These are phyloP conservation scores for Penicillium capsulatum DNA, from an alignment of 2,329 filamentous ascomycete genomes.

Conservation along the genomic window DNA sequence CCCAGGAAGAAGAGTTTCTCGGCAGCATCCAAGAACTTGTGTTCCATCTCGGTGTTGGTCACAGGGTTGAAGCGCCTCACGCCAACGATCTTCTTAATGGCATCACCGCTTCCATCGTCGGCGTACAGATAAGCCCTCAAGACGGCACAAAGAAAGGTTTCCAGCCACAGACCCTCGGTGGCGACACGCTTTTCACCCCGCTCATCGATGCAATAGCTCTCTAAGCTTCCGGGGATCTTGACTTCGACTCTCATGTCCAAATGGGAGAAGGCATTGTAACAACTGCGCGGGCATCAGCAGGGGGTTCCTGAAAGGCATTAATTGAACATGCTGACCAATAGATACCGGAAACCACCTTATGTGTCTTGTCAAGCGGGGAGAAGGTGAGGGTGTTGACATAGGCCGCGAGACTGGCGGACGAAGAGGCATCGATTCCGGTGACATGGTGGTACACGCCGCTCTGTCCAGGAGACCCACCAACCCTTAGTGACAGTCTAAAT, in stretches of 20 bases:
- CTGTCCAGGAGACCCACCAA: constrained; percentile 46
- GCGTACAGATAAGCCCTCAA: constrained; percentile 93
- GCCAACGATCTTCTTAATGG: constrained; percentile 95
- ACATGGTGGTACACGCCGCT: constrained; percentile 96
- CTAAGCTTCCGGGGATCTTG: constrained; percentile 90
- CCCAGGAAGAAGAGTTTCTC: constrained; percentile 94
- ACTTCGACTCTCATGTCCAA: constrained; percentile 98
- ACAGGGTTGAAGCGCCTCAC: constrained; percentile 96
- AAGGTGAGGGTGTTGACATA: constrained; percentile 98
- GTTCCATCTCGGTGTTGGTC: constrained; percentile 96
- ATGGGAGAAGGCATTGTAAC: constrained; percentile 98
- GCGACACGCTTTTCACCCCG: constrained; percentile 90
- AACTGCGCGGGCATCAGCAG: constrained; percentile 48
- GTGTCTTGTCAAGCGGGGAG: constrained; percentile 73
- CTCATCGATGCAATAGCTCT: constrained; percentile 97
- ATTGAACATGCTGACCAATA: constrained; percentile 66
- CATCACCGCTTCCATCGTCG: constrained; percentile 88
- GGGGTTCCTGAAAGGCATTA: not conserved
- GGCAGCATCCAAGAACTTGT: constrained; percentile 89
- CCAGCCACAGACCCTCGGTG: constrained; percentile 91
- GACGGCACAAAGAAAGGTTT: constrained; percentile 95
- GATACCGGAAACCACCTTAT: constrained; percentile 88
- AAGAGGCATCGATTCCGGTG: constrained; percentile 93
- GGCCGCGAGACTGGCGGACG: constrained; percentile 90
- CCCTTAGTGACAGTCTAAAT: not conserved